Evolutionary conservation across 2,329 filamentous ascomycete species (phyloP).

Genomic region (Ceratocystis lukuohia): DNA sequence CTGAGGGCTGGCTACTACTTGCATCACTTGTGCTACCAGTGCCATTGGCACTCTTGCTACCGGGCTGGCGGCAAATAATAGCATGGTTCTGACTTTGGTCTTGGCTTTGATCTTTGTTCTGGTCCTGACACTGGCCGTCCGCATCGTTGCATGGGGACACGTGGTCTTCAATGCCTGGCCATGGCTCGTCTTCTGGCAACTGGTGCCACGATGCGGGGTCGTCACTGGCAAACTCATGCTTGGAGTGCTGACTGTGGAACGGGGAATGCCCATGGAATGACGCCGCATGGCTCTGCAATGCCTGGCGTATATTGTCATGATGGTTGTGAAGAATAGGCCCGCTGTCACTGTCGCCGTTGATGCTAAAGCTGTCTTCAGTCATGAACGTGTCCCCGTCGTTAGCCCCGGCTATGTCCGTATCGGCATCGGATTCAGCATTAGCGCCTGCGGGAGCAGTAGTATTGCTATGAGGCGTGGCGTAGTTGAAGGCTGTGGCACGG

Average conservation of each 20-base stretch:
- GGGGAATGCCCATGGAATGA: conserved; percentile 20
- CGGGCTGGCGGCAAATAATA: no score
- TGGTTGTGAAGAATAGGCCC: conserved; percentile 21
- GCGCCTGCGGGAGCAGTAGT: conserved; percentile 30
- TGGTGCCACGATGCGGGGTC: conserved; percentile 19
- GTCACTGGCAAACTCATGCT: background rate
- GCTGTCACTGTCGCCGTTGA: conserved; percentile 24
- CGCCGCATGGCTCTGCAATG: conserved; percentile 13
- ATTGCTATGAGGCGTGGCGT: conserved; percentile 62
- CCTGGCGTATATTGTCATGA: conserved; percentile 20
- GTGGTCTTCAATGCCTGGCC: conserved; percentile 43
- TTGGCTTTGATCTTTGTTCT: no score
- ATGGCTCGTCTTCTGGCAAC: conserved; percentile 41
- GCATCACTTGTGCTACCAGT: conserved; percentile 16
- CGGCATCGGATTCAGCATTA: conserved; percentile 23
- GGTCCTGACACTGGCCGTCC: conserved; percentile 27
- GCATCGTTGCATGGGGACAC: conserved; percentile 40
- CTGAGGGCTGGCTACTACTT: conserved; percentile 39
- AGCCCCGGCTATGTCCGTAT: conserved; percentile 20
- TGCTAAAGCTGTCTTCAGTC: conserved; percentile 26
- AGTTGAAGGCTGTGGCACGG: conserved; percentile 45
- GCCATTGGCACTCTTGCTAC: conserved; percentile 24
- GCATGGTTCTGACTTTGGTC: no score
- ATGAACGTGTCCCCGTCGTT: conserved; percentile 26
- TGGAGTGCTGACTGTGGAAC: background rate